Evolutionary conservation across 495 filamentous ascomycete genomes (phyloP), one percentile per base, ranked within the genome.

Genomic region (Lepraria neglecta): DNA sequence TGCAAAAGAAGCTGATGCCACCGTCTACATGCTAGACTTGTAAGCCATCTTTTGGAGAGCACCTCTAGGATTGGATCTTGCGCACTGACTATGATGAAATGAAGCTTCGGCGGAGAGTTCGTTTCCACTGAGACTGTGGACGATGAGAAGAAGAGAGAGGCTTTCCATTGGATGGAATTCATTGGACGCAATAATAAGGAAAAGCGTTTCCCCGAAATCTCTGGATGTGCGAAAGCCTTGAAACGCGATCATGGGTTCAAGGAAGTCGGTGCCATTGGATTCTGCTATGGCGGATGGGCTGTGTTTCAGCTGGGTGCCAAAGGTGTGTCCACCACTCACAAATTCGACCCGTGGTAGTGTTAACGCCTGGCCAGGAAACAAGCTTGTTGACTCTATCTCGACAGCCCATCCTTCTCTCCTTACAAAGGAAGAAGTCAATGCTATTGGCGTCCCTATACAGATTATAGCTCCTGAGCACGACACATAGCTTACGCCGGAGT

Each of bases 281-380:
- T 77, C 68, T 87, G 84, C 73, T 86, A 74, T 54, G 82, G 83
- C 55, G 82, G 80, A 1, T 85, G 82, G 82, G 82, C 75, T 0
- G 73, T 75, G 28, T 79, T 80, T 66, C 68, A 76, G 43, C 72
- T 85, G 1, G 80, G 76, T 6, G 71, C 68, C 3, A 72, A 73
- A 51, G 75, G 60, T 46, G 31, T 62, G 7, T 44, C 14, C n/a
- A 17, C 31, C 43, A 19, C 19, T 15, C 14, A 12, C 9, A 12
- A 6, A 2, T 15, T 11, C 1, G 24, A 6, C 9, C 12, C 17
- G 14, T 19, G 19, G 12, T 33, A 6, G 2, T 10, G 15, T 12
- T 47, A 15, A 63, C 33, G 33, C 1, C 2, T 28, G 15, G n/a
- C 3, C 27, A 63, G 59, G 64, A 27, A 71, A 69, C 0, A 59